Evolutionary conservation across 1,284 basidiomycete species (phyloP), one percentile per base, ranked within the genome.

Genomic region (Pterula multifida): DNA sequence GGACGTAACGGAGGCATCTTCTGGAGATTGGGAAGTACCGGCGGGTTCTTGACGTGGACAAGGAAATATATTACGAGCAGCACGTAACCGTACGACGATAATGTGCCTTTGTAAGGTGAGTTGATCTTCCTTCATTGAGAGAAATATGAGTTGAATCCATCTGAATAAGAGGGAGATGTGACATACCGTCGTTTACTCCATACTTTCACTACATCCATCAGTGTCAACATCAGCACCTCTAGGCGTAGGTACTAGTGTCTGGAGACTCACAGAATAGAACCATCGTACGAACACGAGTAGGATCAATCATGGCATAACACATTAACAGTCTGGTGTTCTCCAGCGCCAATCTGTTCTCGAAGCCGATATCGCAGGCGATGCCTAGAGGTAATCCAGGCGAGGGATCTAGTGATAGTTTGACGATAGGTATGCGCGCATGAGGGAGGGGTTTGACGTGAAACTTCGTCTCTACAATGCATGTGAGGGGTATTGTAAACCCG

Each of bases 301-400:
- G 92, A 67, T 98, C 95, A 58, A 98, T 84, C 75, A 93, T 93
- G 57, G 95, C 94, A 67, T 98, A 98, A 61, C 91, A 98, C 75
- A 96, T 86, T 53, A 98, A 74, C 54, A 98, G 69, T 47, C 96
- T 79, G 45, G 95, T 98, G 65, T 98, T 98, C 69, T 98, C 95
- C 53, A 98, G 75, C 17, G 95, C 95, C 45, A 98, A 73, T 58
- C 93, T 79, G 68, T 98, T 98, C 71, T 97, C 95, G 58, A 98
- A 98, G 24, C 95, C 95, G 58, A 98, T 98, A 67, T 98, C 95
- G 65, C 95, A 98, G 17, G 93, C 86, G 58, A 98, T 89, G 60
- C 90, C 90, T 47, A 85, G 81, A 1, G 91, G 93, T 4, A 96
- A 71, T 1, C 90, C 91, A 13, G 84, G 82, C 0, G 91, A 94